Percentiles rank a stretch among this genome's conserved stretches.
Conservation (phyloP, 345 rosid species). For the Rhodamnia rubescens region DNA sequence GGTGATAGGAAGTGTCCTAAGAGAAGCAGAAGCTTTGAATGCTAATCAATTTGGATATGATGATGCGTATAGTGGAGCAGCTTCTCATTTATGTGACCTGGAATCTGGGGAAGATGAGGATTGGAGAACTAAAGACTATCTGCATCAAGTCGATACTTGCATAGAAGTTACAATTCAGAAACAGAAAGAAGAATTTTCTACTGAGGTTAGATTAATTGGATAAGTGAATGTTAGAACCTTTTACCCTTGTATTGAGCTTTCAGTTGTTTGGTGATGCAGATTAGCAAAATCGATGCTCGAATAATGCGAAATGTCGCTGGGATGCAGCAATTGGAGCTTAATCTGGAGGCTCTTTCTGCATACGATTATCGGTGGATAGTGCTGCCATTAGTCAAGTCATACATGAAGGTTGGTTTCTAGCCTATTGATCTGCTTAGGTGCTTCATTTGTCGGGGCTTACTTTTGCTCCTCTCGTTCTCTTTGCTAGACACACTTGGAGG, state of each 20-base stretch:
- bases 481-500: conserved; percentile 71
- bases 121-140: conserved; percentile 61
- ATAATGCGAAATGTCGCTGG: conserved; percentile 58
- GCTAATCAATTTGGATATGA: conserved; percentile 64
- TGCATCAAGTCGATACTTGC: conserved; percentile 62
- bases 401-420: conserved; percentile 59
- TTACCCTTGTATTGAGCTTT: neutral
- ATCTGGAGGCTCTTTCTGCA: conserved; percentile 63
- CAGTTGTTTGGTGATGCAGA: conserved; percentile 29
- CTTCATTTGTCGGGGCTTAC: conserved; percentile 1
- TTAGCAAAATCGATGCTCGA: conserved; percentile 71
- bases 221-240: neutral
- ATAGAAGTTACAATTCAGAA: conserved; percentile 71
- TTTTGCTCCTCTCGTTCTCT: conserved; percentile 1
- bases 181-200: conserved; percentile 67
- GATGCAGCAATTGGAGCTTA: conserved; percentile 81
- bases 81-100: conserved; percentile 70
- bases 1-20: conserved; percentile 56
- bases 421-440: neutral
- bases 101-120: conserved; percentile 78
- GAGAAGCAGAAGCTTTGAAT: conserved; percentile 65
- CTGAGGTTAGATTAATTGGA: conserved; percentile 47
- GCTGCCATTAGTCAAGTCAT: conserved; percentile 67
- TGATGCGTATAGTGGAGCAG: conserved; percentile 41
- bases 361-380: conserved; percentile 57